These are phyloP conservation scores for Aspergillus cejpii DNA, from an alignment of 2,329 filamentous ascomycete species.

Conservation along the genomic window DNA sequence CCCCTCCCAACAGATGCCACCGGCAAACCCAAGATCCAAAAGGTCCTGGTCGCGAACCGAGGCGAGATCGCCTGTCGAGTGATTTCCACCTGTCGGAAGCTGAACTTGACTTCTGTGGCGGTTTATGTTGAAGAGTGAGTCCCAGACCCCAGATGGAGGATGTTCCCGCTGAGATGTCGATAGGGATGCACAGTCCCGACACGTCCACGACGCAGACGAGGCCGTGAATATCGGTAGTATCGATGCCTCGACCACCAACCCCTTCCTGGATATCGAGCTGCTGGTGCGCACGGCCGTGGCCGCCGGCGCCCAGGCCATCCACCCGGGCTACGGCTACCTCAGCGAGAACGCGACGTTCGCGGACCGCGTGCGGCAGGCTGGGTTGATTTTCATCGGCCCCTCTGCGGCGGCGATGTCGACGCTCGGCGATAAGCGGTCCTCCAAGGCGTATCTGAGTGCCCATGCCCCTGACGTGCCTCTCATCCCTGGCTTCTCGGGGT, in stretches of 20 bases:
- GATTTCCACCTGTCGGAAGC: conserved; percentile 20
- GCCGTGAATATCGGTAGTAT: conserved; percentile 24
- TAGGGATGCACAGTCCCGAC: conserved; percentile 25
- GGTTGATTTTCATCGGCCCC: conserved; percentile 32
- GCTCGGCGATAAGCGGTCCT: conserved; percentile 28
- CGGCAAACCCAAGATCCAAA: conserved; percentile 18
- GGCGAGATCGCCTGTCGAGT: conserved; percentile 28
- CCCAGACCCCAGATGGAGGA: too few species aligned
- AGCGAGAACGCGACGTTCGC: conserved; percentile 33
- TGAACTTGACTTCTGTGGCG: conserved; percentile 18
- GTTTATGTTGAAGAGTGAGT: conserved; percentile 19
- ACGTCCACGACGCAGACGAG: conserved; percentile 31
- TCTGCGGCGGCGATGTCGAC: conserved; percentile 25
- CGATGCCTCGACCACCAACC: conserved; percentile 13
- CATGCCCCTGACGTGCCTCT: conserved; percentile 25
- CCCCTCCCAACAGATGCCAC: too few species aligned
- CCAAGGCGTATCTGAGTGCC: conserved; percentile 22
- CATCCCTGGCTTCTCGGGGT: conserved; percentile 23
- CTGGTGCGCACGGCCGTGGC: conserved; percentile 23
- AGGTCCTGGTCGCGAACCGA: conserved; percentile 24
- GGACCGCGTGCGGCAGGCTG: conserved; percentile 21
- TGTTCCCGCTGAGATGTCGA: too few species aligned
- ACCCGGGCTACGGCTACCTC: conserved; percentile 35
- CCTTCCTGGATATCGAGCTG: conserved; percentile 27
- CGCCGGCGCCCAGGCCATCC: conserved; percentile 23